phyloP scores from a whole-genome alignment of 345 rosid genomes.

The Citrus glauca region DNA sequence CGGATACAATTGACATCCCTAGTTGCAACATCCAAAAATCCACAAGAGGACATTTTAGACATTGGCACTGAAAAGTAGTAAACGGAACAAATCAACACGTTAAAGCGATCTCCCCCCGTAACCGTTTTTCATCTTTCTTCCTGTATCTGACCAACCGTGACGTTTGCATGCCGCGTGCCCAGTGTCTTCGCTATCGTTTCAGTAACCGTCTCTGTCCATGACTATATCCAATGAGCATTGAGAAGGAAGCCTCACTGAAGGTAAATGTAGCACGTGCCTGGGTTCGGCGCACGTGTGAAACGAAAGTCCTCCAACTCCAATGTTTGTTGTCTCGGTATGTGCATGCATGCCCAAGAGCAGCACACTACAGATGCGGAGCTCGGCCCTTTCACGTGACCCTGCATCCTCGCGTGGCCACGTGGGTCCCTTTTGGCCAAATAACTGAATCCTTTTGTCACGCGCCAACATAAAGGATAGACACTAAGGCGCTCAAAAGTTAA shows the following conservation, averaged over 20 bases:
- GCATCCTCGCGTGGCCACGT: slow-evolving; percentile 17
- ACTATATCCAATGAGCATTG: slow-evolving; percentile 7
- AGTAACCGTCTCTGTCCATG: slow-evolving; percentile 18
- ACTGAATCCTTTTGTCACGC: background rate
- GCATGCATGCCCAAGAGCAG: slow-evolving; percentile 5
- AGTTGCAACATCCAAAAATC: no score
- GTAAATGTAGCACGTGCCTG: background rate
- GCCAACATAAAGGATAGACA: background rate
- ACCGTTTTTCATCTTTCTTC: background rate
- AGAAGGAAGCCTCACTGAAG: background rate
- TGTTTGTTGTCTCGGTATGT: background rate
- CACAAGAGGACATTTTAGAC: background rate
- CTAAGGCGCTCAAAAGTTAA: no score
- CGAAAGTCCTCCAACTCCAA: background rate
- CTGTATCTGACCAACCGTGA: background rate
- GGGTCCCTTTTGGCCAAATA: no score
- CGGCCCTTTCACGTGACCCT: slow-evolving; percentile 26
- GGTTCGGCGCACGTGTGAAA: slow-evolving; percentile 25
- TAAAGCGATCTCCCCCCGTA: background rate
- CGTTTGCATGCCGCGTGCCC: slow-evolving; percentile 17
- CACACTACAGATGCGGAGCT: slow-evolving; percentile 10
- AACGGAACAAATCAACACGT: slow-evolving; percentile 13
- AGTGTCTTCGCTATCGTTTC: background rate
- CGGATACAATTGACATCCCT: no score
- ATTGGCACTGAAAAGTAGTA: background rate